These are phyloP conservation scores for Quercus alba DNA, from an alignment of 306 rosid genomes.

Conservation along the genomic window DNA sequence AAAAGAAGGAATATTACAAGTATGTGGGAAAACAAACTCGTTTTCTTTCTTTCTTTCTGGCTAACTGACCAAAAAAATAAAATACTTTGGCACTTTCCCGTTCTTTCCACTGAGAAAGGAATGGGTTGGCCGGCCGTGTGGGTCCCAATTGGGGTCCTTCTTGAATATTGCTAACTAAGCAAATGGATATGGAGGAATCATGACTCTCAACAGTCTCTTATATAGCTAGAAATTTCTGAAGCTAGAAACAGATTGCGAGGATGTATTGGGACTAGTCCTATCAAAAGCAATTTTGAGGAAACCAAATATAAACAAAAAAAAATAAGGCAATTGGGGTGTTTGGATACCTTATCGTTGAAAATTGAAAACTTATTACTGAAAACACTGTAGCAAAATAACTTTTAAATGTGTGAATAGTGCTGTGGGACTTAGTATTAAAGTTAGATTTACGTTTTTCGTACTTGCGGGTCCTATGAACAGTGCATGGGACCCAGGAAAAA, in stretches of 20 bases:
- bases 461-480: no score
- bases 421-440: no score
- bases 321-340: no score
- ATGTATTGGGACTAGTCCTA: no score
- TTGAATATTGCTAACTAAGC: conserved; percentile 2
- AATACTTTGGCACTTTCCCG: neutral
- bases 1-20: neutral
- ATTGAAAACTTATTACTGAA: no score
- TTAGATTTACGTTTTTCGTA: no score
- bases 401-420: no score
- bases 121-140: neutral
- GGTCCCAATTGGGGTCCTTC: conserved; percentile 15
- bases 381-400: no score
- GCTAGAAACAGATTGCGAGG: neutral
- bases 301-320: no score
- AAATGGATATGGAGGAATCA: neutral
- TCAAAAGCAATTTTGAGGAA: no score
- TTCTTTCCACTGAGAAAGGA: neutral
- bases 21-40: conserved; percentile 26
- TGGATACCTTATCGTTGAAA: no score
- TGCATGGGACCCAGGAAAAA: no score
- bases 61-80: neutral
- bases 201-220: neutral
- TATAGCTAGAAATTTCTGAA: neutral
- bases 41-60: neutral